phyloP scores from a whole-genome alignment of 371 early-diverging fungal species.

The Mortierella sp. region DNA sequence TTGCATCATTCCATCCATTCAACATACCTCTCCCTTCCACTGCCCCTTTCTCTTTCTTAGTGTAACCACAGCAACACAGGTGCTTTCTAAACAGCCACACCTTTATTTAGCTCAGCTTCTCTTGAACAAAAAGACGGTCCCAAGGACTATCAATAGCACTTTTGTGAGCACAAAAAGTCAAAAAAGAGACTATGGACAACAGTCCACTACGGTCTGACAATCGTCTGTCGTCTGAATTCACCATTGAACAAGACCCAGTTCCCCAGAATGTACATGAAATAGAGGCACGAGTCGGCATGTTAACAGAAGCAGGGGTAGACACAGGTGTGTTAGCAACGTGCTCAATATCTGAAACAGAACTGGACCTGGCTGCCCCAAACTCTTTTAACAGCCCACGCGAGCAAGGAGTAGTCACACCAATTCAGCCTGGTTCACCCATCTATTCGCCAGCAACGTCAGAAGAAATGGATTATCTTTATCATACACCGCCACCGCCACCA shows the following conservation, averaged over 20 bases:
- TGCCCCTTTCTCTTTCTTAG: background rate
- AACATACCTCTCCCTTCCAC: background rate
- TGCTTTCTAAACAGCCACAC: background rate
- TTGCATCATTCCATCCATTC: background rate
- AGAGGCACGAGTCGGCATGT: background rate
- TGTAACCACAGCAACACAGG: constrained; percentile 9
- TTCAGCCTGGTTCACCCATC: constrained; percentile 14
- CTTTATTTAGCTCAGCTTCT: background rate
- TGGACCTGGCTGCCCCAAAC: background rate
- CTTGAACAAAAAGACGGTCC: constrained; percentile 23
- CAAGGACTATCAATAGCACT: background rate
- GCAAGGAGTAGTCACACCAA: constrained; percentile 10
- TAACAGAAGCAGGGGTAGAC: background rate
- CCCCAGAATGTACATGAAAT: background rate
- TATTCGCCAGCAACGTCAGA: constrained; percentile 19
- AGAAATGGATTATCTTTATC: constrained; percentile 19
- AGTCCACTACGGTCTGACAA: constrained; percentile 5
- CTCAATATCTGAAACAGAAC: background rate
- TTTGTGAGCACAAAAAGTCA: constrained; percentile 8
- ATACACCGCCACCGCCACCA: constrained; percentile 25
- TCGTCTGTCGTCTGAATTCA: background rate
- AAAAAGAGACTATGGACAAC: constrained; percentile 9
- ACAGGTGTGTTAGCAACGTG: background rate
- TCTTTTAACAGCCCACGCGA: background rate
- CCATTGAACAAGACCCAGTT: constrained; percentile 1